These are phyloP conservation scores for Zelonia costaricensis DNA, from an alignment of 208 protist genomes.

Conservation along the genomic window DNA sequence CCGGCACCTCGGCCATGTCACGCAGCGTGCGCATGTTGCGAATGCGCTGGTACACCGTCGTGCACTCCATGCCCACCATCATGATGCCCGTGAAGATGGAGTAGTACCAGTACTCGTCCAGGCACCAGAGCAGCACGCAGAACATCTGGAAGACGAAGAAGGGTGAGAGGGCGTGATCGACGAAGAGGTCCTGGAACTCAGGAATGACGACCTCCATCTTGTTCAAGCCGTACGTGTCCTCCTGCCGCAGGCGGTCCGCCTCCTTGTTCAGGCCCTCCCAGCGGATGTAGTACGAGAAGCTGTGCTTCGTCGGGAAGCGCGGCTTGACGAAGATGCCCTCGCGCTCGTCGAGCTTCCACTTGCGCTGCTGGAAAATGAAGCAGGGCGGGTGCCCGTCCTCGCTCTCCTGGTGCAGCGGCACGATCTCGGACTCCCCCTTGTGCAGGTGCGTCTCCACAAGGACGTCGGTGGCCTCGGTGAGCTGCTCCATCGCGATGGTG, in stretches of 20 bases:
- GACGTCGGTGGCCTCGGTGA: constrained; percentile 64
- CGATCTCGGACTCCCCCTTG: constrained; percentile 87
- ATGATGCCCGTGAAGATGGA: constrained; percentile 98
- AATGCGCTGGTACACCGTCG: constrained; percentile 94
- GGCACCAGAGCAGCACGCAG: constrained; percentile 95
- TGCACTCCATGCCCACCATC: constrained; percentile 97
- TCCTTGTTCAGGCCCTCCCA: constrained; percentile 67
- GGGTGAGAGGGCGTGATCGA: constrained; percentile 96
- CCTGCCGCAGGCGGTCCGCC: constrained; percentile 44
- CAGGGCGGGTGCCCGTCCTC: constrained; percentile 57
- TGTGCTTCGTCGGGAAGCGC: constrained; percentile 76
- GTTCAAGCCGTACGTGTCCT: constrained; percentile 84
- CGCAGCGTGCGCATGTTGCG: constrained; percentile 93
- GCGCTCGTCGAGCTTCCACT: constrained; percentile 83
- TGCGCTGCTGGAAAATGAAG: constrained; percentile 92
- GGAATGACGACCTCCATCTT: constrained; percentile 95
- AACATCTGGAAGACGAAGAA: constrained; percentile 99
- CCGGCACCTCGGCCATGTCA: constrained; percentile 92
- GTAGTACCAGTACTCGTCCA: constrained; percentile 98
- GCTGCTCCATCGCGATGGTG: constrained; percentile 37
- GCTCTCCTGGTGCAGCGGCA: constrained; percentile 64
- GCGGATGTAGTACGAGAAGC: constrained; percentile 74
- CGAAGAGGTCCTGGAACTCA: constrained; percentile 95
- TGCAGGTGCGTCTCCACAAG: constrained; percentile 76
- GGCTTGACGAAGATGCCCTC: constrained; percentile 82